A percentile compares a stretch with the other conserved stretches of the same genome.
These are phyloP conservation scores for Aplosporella prunicola DNA, from an alignment of 2,329 filamentous ascomycete species.

Conservation along the genomic window DNA sequence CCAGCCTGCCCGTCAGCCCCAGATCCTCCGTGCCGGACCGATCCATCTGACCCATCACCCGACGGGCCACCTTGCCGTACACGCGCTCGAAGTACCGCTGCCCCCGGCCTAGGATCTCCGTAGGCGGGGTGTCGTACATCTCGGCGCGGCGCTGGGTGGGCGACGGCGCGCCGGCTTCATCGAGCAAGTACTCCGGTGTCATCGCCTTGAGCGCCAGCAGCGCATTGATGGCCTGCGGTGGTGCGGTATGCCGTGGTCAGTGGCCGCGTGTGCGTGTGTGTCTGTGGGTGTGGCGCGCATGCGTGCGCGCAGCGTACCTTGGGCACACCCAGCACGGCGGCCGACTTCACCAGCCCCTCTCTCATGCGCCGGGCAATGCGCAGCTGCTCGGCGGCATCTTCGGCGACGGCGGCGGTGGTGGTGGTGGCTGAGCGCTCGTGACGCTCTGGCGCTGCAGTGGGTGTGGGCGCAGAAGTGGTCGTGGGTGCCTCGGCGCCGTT, in stretches of 20 bases:
- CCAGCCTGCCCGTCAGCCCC: constrained; percentile 37
- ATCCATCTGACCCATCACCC: constrained; percentile 42
- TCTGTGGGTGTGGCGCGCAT: constrained; percentile 6
- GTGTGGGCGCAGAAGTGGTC: constrained; percentile 17
- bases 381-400: constrained; percentile 31
- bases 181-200: constrained; percentile 35
- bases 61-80: constrained; percentile 42
- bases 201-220: constrained; percentile 36
- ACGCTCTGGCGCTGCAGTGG: no score
- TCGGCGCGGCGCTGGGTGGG: constrained; percentile 34
- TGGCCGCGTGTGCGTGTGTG: neutral
- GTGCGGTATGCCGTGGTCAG: neutral
- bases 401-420: constrained; percentile 16
- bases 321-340: constrained; percentile 41
- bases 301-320: constrained; percentile 31
- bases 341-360: constrained; percentile 42
- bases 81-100: constrained; percentile 39
- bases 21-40: constrained; percentile 43
- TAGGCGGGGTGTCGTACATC: constrained; percentile 27
- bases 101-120: constrained; percentile 35
- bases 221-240: constrained; percentile 22
- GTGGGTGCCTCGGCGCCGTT: constrained; percentile 17
- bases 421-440: no score
- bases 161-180: constrained; percentile 28
- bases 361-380: constrained; percentile 38